A percentile compares a stretch with the other conserved stretches of the same genome.
These are phyloP conservation scores for Trebouxia sp. DNA, from an alignment of 139 green algal genomes.

Conservation along the genomic window DNA sequence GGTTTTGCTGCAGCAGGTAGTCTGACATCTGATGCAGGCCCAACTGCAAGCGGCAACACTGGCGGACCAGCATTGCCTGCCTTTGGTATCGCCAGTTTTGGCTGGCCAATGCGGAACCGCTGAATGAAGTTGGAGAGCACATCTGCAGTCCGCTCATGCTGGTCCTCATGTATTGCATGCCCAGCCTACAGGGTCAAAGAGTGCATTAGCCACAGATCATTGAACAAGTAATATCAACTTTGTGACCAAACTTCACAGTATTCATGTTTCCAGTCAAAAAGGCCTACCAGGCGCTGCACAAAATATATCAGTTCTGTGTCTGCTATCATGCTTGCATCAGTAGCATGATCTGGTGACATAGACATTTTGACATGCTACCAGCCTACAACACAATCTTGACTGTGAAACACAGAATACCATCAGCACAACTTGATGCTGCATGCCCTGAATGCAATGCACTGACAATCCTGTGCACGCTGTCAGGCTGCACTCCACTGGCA, in stretches of 20 bases:
- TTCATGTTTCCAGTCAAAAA: too few relatives aligned
- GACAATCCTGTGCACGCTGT: too few relatives aligned
- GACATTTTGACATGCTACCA: not conserved
- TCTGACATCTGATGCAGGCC: not conserved
- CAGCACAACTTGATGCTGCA: not conserved
- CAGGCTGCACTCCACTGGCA: too few relatives aligned
- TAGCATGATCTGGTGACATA: too few relatives aligned
- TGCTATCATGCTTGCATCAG: too few relatives aligned
- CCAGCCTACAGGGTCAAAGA: constrained; percentile 60
- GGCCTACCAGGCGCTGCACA: too few relatives aligned
- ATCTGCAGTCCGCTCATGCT: constrained; percentile 65
- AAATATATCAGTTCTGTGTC: too few relatives aligned
- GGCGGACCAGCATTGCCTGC: not conserved
- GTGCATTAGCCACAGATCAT: too few relatives aligned
- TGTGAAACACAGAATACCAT: not conserved
- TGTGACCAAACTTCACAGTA: too few relatives aligned
- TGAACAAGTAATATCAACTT: too few relatives aligned
- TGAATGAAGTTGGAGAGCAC: constrained; percentile 72
- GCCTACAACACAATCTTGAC: not conserved
- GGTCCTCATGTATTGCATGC: constrained; percentile 93
- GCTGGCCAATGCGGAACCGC: constrained; percentile 67
- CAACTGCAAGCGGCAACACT: not conserved
- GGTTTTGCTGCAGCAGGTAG: not conserved
- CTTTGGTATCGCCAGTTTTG: constrained; percentile 27
- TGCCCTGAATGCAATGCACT: too few relatives aligned